Percentiles rank a stretch among this genome's conserved stretches.
phyloP scores from a whole-genome alignment of 2,329 filamentous ascomycete genomes.

The Colletotrichum lindemuthianum region DNA sequence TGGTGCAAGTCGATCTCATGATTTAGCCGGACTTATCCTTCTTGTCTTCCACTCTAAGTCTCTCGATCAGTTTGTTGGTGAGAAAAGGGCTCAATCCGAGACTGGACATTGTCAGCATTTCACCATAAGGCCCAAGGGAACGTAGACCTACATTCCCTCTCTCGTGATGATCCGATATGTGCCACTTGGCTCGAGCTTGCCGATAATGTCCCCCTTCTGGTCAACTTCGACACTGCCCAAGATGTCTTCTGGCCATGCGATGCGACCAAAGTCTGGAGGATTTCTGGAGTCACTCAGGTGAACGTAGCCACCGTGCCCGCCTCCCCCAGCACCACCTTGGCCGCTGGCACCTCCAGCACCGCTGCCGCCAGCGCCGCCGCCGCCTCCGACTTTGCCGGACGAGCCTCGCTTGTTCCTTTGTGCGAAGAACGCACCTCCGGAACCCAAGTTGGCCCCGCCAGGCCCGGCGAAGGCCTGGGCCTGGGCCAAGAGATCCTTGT shows the following conservation, averaged over 20 bases:
- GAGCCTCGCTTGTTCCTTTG: slow-evolving; percentile 49
- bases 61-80: slow-evolving; percentile 62
- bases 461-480: slow-evolving; percentile 69
- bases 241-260: slow-evolving; percentile 77
- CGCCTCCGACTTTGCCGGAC: slow-evolving; percentile 48
- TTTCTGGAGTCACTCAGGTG: slow-evolving; percentile 73
- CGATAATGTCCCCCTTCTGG: slow-evolving; percentile 64
- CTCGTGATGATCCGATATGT: slow-evolving; percentile 73
- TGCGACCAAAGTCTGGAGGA: slow-evolving; percentile 73
- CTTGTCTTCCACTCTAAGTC: slow-evolving; percentile 61
- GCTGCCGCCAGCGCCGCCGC: slow-evolving; percentile 53
- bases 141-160: slow-evolving; percentile 70
- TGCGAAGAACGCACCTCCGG: slow-evolving; percentile 61
- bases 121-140: background rate
- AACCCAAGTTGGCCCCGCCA: slow-evolving; percentile 63
- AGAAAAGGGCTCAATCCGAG: slow-evolving; percentile 66
- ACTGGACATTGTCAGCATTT: slow-evolving; percentile 47
- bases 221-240: slow-evolving; percentile 75
- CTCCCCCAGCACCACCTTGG: slow-evolving; percentile 71
- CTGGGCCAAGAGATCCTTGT: slow-evolving; percentile 65
- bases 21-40: slow-evolving; percentile 39
- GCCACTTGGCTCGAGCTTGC: slow-evolving; percentile 67
- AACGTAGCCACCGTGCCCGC: slow-evolving; percentile 69
- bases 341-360: slow-evolving; percentile 66
- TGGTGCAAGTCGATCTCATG: background rate